Evolutionary conservation across 129 eudicot species (phyloP).

Genomic region (Smallanthus sonchifolius): DNA sequence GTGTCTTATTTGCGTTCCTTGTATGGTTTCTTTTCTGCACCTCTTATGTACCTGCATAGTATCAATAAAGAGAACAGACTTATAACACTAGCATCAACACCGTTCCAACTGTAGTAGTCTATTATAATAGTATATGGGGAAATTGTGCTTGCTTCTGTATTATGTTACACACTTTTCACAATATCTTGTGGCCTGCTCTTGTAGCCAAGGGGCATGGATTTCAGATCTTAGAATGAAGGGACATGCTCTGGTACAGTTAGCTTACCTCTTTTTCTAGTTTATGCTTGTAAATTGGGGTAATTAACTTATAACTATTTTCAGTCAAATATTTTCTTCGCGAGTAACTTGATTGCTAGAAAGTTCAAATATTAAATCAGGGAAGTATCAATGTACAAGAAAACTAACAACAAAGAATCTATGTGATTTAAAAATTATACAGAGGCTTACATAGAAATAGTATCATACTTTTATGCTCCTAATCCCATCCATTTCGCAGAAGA

Average conservation of each 20-base stretch:
- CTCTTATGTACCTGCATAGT: not conserved
- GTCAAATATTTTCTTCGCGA: not conserved
- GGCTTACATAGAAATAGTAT: not conserved
- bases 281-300: not conserved
- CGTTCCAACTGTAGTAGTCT: slow-evolving; percentile 6
- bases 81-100: not conserved
- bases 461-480: not conserved
- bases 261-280: slow-evolving; percentile 2
- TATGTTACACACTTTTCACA: slow-evolving; percentile 10
- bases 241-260: slow-evolving; percentile 51
- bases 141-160: not conserved
- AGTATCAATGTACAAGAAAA: not conserved
- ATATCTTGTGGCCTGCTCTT: slow-evolving; percentile 19
- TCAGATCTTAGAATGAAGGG: slow-evolving; percentile 71
- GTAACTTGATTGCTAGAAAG: not conserved
- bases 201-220: slow-evolving; percentile 82
- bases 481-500: not conserved
- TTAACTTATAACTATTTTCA: not conserved
- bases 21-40: slow-evolving; percentile 4
- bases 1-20: not conserved
- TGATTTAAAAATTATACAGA: not conserved
- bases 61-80: not conserved
- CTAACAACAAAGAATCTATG: not conserved
- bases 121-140: not conserved
- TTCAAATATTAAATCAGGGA: not conserved